phyloP scores from a whole-genome alignment of 2,329 filamentous ascomycete genomes.

The Paecilomyces sp. region DNA sequence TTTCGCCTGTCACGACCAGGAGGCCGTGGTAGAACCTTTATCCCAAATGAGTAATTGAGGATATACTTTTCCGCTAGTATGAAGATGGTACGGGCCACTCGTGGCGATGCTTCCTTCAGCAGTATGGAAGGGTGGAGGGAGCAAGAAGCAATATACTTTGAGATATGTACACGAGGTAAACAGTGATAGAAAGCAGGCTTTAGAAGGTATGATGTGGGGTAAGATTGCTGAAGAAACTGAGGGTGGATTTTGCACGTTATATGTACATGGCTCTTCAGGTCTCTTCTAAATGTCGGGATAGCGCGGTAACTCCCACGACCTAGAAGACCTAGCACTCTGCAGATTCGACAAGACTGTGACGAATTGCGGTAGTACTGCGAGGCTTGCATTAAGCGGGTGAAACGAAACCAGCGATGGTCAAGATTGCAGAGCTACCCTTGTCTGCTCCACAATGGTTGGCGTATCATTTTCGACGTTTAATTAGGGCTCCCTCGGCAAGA shows the following conservation, averaged over 20 bases:
- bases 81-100: neutral
- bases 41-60: neutral
- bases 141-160: neutral
- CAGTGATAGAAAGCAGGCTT: neutral
- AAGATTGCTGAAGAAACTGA: neutral
- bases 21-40: neutral
- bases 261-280: neutral
- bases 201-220: neutral
- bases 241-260: neutral
- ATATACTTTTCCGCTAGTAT: neutral
- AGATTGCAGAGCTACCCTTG: neutral
- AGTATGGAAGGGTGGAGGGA: neutral
- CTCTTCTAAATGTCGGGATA: neutral
- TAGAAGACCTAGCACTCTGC: neutral
- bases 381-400: neutral
- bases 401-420: neutral
- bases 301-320: neutral
- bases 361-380: neutral
- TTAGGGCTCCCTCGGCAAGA: neutral
- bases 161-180: neutral
- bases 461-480: neutral
- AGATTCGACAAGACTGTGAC: neutral
- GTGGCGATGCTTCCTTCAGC: neutral
- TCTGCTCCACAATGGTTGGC: neutral
- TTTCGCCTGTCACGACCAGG: neutral